Evolutionary conservation across 2,329 filamentous ascomycete genomes (phyloP).

Genomic region (Zasmidium cellare): DNA sequence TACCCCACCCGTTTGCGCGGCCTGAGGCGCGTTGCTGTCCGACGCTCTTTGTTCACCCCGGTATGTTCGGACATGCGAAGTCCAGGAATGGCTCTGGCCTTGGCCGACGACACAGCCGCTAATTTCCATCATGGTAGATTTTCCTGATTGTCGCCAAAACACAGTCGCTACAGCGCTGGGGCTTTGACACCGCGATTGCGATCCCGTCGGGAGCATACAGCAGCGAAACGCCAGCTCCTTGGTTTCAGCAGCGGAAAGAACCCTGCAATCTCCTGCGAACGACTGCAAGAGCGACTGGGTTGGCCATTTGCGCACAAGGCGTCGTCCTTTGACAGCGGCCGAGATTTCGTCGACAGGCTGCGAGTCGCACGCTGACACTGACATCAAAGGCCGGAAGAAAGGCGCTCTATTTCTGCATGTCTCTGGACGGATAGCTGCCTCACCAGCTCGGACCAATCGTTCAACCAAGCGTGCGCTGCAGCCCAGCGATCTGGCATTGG

Average conservation of each 20-base stretch:
- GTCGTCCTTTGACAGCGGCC: conserved; percentile 21
- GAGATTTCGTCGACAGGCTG: conserved; percentile 18
- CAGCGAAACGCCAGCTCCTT: conserved; percentile 33
- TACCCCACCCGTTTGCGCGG: conserved; percentile 18
- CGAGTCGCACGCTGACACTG: conserved; percentile 26
- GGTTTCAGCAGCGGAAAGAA: conserved; percentile 32
- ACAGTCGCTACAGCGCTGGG: conserved; percentile 29
- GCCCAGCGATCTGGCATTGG: conserved; percentile 18
- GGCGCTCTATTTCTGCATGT: conserved; percentile 33
- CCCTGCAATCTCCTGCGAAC: conserved; percentile 42
- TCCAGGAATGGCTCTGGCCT: conserved; percentile 18
- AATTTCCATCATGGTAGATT: conserved; percentile 18
- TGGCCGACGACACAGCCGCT: conserved; percentile 21
- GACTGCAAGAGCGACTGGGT: conserved; percentile 31
- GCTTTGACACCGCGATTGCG: conserved; percentile 29
- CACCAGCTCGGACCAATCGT: conserved; percentile 23
- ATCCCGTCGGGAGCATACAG: conserved; percentile 32
- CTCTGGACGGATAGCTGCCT: conserved; percentile 36
- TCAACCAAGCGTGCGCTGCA: conserved; percentile 16
- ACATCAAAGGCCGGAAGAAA: conserved; percentile 28
- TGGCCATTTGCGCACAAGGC: conserved; percentile 20
- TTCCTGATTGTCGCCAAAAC: conserved; percentile 25
- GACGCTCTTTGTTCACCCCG: conserved; percentile 25
- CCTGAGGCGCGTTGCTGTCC: conserved; percentile 21
- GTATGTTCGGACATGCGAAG: conserved; percentile 25